A percentile compares a stretch with the other conserved stretches of the same genome.
These are phyloP conservation scores for Ceratobasidium sp. DNA, from an alignment of 1,284 basidiomycete species.

Conservation along the genomic window DNA sequence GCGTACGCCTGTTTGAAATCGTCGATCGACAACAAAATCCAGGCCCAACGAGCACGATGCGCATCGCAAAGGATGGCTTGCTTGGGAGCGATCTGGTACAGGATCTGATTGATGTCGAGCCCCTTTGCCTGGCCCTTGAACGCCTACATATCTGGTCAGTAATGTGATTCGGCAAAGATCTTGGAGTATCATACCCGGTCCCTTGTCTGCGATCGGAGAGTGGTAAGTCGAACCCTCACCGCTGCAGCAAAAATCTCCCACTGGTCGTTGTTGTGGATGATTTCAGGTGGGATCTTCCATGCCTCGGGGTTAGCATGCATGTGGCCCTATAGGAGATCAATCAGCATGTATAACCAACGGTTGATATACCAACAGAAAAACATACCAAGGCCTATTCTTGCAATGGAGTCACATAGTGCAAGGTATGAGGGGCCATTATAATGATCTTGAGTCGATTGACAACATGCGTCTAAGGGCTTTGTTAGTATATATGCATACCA, in stretches of 20 bases:
- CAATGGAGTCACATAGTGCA: constrained; percentile 4
- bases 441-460: background rate
- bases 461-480: constrained; percentile 1
- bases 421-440: background rate
- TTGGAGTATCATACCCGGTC: background rate
- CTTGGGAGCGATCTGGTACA: background rate
- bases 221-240: background rate
- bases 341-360: background rate
- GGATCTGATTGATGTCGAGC: background rate
- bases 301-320: background rate
- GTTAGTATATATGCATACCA: background rate
- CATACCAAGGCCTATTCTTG: constrained; percentile 22
- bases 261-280: background rate
- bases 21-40: background rate
- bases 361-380: too few species aligned
- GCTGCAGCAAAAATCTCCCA: background rate
- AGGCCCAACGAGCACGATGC: constrained; percentile 14
- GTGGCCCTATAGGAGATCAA: background rate
- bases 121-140: background rate
- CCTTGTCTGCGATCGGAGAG: background rate
- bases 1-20: too few species aligned
- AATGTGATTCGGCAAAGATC: too few species aligned
- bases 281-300: constrained; percentile 11
- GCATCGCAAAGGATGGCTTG: background rate
- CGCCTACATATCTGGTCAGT: background rate